A percentile compares a stretch with the other conserved stretches of the same genome.
These are phyloP conservation scores for Solanum aculeatissimum DNA, from an alignment of 305 asterid species.

Conservation along the genomic window DNA sequence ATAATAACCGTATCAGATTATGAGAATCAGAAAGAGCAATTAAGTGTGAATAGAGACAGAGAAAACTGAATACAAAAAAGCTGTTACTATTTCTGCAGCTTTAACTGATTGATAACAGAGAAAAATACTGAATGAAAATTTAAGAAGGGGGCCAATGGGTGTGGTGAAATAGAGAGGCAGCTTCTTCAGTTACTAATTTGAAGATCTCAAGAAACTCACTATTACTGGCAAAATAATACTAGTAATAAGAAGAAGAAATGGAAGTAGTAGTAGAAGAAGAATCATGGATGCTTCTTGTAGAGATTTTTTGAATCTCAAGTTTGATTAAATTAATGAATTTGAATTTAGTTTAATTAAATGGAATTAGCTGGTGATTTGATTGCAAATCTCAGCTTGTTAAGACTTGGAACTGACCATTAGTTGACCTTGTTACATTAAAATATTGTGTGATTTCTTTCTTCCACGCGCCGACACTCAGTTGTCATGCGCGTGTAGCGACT, in stretches of 20 bases:
- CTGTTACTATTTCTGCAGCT: background rate
- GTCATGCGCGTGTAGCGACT: background rate
- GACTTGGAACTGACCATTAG: background rate
- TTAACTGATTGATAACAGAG: background rate
- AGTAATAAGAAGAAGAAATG: background rate
- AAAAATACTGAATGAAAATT: constrained; percentile 4
- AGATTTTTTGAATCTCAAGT: constrained; percentile 64
- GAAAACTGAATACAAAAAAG: background rate
- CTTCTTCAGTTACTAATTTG: constrained; percentile 34
- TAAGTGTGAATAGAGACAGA: background rate
- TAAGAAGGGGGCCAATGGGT: background rate
- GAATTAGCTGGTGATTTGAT: constrained; percentile 15
- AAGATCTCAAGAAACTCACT: constrained; percentile 43
- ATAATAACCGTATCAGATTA: background rate
- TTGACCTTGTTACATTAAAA: background rate
- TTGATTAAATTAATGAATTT: constrained; percentile 24
- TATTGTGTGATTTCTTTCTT: background rate
- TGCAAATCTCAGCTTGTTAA: constrained; percentile 31
- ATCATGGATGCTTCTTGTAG: constrained; percentile 52
- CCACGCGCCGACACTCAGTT: background rate
- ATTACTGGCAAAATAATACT: background rate
- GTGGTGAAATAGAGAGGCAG: constrained; percentile 42
- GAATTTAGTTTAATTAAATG: background rate
- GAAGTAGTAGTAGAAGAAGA: constrained; percentile 18
- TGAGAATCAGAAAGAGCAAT: constrained; percentile 4